These are phyloP conservation scores for Verticillium dahliae DNA, from an alignment of 2,329 filamentous ascomycete genomes.

Conservation along the genomic window DNA sequence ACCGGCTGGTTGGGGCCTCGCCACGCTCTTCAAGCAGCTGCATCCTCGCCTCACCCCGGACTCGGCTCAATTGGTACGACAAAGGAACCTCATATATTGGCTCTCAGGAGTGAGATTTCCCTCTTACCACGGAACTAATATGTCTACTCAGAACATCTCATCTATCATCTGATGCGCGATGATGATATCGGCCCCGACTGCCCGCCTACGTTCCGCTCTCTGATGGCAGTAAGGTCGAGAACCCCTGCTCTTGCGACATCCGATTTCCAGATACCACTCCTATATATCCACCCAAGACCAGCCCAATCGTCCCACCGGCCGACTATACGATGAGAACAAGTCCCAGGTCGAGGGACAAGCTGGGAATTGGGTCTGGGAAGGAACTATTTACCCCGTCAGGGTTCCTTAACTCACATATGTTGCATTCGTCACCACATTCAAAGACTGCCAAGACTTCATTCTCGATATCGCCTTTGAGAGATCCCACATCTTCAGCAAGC, in stretches of 20 bases:
- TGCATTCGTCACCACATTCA: constrained; percentile 12
- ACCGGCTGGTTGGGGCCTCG: not conserved
- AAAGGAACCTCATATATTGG: not conserved
- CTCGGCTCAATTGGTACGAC: not conserved
- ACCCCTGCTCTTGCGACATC: not conserved
- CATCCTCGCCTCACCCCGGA: not conserved
- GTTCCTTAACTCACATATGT: constrained; percentile 18
- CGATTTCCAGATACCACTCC: constrained; percentile 2
- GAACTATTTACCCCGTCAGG: constrained; percentile 13
- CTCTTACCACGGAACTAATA: not conserved
- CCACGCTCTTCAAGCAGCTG: not conserved
- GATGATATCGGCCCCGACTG: not conserved
- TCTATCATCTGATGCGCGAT: not conserved
- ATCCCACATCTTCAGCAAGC: constrained; percentile 3
- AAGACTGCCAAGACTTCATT: constrained; percentile 19
- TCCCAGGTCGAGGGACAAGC: constrained; percentile 10
- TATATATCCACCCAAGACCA: constrained; percentile 6
- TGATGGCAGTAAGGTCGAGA: constrained; percentile 7
- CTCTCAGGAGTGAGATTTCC: not conserved
- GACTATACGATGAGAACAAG: constrained; percentile 11
- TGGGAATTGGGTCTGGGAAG: constrained; percentile 16
- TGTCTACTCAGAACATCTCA: not conserved
- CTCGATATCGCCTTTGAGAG: constrained; percentile 20
- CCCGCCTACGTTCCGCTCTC: not conserved
- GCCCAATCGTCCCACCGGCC: constrained; percentile 3